Base-by-base conservation (phyloP, 2,329 filamentous ascomycete species). In the Arthroderma sp. region DNA sequence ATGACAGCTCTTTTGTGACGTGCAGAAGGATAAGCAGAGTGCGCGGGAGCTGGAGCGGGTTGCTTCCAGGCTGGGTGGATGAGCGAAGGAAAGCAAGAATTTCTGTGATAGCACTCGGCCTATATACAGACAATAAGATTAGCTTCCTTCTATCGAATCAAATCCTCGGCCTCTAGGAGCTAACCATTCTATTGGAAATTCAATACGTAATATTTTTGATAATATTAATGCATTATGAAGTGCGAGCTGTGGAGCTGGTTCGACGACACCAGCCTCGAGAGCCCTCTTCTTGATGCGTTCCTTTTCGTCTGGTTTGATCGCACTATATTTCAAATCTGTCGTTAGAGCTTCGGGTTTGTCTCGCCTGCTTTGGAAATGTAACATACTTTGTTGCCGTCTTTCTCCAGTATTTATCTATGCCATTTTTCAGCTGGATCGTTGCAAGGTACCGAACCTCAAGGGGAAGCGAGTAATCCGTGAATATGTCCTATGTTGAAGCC, bases 371-470 rank as follows among this genome's bases (percentile, higher is more conserved):
- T 30, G 29, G 30, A 36, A 38, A 31, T 34, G 3, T 9, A 22
- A 40, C 62, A 29, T 77, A 75, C 59, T 81, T 78, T 46, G 83
- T 75, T 41, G 85, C 78, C 31, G 83, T 84, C 59, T 73, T 85
- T 58, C 91, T 77, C 91, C 91, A 98, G 63, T 87, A 86, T 60
- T 83, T 87, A 61, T 96, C 89, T 63, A 96, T 88, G 45, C 88
- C 91, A 62, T 96, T 95, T 62, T 96, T 96, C 44, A 98, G 73
- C 60, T 94, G 85, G 53, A 96, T 94, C 47, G 96, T 78, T 44
- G 89, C 84, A 7, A 95, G 79, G 57, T 94, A 87, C 49, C 91
- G 83, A 43, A 89, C 76, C 56, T 93, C 81, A 47, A 77, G 66
- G 1, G 85, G 83, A 1, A 93, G 69, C 1, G 78, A 78, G 49